A percentile compares a stretch with the other conserved stretches of the same genome.
These are phyloP conservation scores for Zizania latifolia DNA, from an alignment of 176 grass and related monocot genomes.

Conservation along the genomic window DNA sequence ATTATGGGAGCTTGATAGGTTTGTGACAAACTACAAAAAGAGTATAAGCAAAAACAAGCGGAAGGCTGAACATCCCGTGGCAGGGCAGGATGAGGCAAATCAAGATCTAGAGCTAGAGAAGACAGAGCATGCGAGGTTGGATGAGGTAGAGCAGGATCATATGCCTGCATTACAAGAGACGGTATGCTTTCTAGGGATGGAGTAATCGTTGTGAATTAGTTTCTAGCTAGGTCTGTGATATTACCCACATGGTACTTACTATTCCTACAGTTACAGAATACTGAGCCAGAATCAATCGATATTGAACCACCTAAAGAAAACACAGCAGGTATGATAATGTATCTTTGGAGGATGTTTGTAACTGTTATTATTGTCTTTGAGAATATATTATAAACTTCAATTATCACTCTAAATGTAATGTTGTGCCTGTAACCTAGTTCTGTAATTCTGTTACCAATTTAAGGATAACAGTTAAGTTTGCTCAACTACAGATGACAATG, in stretches of 20 bases:
- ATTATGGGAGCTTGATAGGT: constrained; percentile 81
- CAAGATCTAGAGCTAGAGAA: constrained; percentile 38
- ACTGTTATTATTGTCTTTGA: not conserved
- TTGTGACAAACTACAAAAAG: constrained; percentile 78
- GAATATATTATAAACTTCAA: not conserved
- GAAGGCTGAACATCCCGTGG: constrained; percentile 55
- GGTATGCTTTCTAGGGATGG: constrained; percentile 34
- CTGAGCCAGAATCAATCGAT: constrained; percentile 44
- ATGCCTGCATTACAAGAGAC: constrained; percentile 28
- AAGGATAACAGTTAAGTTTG: constrained; percentile 22
- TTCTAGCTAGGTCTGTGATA: not conserved
- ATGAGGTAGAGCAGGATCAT: constrained; percentile 35
- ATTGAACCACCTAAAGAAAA: constrained; percentile 41
- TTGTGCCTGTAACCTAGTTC: constrained; percentile 3
- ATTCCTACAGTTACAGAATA: constrained; percentile 22
- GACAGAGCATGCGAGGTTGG: constrained; percentile 27
- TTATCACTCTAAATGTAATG: constrained; percentile 3
- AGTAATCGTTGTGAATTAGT: not conserved
- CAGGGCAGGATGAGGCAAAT: constrained; percentile 41
- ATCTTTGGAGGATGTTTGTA: not conserved
- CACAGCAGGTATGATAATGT: constrained; percentile 31
- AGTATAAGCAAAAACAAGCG: constrained; percentile 72
- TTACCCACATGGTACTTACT: constrained; percentile 9
- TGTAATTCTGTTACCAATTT: constrained; percentile 1
- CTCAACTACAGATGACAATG: constrained; percentile 42